Evolutionary conservation across 257 asterid species (phyloP).

Genomic region (Mentha longifolia): DNA sequence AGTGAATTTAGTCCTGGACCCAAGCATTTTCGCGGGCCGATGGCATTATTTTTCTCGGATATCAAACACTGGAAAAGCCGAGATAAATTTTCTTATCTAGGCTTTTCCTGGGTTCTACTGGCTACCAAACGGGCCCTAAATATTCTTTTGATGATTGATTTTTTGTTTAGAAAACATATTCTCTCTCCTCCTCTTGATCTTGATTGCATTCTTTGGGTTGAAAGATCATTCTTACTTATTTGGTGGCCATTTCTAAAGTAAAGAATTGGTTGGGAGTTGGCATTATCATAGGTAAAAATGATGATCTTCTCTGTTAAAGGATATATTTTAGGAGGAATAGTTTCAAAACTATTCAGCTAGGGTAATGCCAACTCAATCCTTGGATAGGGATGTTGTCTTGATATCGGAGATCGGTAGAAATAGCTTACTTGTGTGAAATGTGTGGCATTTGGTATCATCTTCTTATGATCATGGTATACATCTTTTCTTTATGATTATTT

Average conservation of each 20-base stretch:
- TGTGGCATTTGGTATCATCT: background rate
- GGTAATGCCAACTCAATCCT: background rate
- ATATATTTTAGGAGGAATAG: background rate
- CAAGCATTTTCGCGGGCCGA: too few relatives aligned
- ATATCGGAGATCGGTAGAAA: slow-evolving; percentile 1
- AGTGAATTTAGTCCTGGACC: too few relatives aligned
- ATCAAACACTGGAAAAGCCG: too few relatives aligned
- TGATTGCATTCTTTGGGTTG: too few relatives aligned
- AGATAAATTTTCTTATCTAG: too few relatives aligned
- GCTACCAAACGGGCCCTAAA: too few relatives aligned
- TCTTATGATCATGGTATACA: slow-evolving; percentile 7
- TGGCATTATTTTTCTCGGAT: too few relatives aligned
- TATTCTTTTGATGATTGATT: too few relatives aligned
- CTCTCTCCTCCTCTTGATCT: too few relatives aligned
- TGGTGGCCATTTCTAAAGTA: background rate
- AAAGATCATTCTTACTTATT: background rate
- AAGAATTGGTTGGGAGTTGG: background rate
- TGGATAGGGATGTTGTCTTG: background rate
- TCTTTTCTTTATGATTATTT: background rate
- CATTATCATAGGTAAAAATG: background rate
- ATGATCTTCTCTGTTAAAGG: background rate
- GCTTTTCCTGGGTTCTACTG: too few relatives aligned
- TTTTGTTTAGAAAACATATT: too few relatives aligned
- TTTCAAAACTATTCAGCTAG: background rate
- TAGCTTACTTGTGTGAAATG: slow-evolving; percentile 4